Base-by-base conservation (phyloP, 805 yeast genomes). In the Naumovozyma castellii region DNA sequence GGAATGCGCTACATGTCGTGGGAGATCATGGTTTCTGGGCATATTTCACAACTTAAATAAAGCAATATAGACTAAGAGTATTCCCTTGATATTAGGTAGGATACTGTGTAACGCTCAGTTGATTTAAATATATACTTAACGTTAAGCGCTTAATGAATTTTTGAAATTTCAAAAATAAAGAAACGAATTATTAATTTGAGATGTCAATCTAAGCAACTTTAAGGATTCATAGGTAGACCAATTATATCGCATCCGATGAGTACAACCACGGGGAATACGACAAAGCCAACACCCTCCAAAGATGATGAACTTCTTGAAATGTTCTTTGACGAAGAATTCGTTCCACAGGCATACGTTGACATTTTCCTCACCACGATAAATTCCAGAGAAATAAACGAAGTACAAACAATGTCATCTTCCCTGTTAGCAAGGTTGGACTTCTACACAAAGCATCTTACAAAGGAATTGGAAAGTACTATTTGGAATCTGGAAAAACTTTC, bases 261-360 rank as follows among this genome's bases (percentile, higher is more conserved):
- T n/a, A n/a, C n/a, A n/a, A n/a, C n/a, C n/a, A n/a, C n/a, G n/a
- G n/a, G n/a, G n/a, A n/a, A n/a, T n/a, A n/a, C n/a, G n/a, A n/a
- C n/a, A 10, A n/a, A 29, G 13, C 15, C 32, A 29, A 12, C 20
- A 31, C 33, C 25, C 12, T 13, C 40, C 9, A 37, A 33, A 14
- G 43, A 59, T 29, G 61, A 61, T 39, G 73, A 74, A 13, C 67
- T 79, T 1, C 57, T 80, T 3, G 61, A 75, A 10, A 80, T 81
- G 77, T 82, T 82, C 63, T 77, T 79, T 44, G 84, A 80, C 45
- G 73, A 71, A 16, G 75, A 72, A 18, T 81, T 80, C 52, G 75
- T 72, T 14, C 82, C 86, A 1, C 72, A 75, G 40, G 75, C 74
- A 32, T 82, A 73, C 49, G 69, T 82, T 15, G 84, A 82, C 53